These are phyloP conservation scores for Trichoderma oligosporum DNA, from an alignment of 2,329 filamentous ascomycete species.

Conservation along the genomic window DNA sequence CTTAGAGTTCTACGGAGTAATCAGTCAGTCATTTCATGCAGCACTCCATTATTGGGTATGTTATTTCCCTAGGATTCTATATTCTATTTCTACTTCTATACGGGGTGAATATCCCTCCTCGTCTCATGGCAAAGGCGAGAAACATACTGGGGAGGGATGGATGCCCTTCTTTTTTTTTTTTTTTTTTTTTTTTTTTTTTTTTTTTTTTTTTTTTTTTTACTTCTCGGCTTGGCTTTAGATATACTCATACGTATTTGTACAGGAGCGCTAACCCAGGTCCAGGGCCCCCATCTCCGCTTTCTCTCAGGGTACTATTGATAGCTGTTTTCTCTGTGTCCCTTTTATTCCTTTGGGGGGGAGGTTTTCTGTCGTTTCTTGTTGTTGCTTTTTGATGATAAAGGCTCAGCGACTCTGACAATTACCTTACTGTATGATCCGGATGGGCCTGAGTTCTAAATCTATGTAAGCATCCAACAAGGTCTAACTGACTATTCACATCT, in stretches of 20 bases:
- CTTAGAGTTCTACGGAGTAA: conserved; percentile 8
- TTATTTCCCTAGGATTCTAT: conserved; percentile 1
- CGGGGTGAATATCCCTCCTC: too few species aligned
- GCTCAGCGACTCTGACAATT: not conserved
- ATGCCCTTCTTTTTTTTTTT: not conserved
- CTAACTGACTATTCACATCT: too few species aligned
- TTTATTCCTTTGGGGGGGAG: too few species aligned
- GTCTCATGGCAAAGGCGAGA: not conserved
- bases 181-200: not conserved
- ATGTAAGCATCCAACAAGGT: too few species aligned
- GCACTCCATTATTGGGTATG: not conserved
- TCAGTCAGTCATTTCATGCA: conserved; percentile 3
- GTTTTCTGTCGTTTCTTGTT: too few species aligned
- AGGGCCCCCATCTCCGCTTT: conserved; percentile 2
- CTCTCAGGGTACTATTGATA: conserved; percentile 14
- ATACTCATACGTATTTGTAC: too few species aligned
- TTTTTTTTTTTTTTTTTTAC: not conserved
- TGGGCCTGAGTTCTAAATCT: too few species aligned
- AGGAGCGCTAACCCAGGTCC: not conserved
- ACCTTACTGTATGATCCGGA: too few species aligned
- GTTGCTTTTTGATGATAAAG: not conserved
- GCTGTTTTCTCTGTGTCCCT: conserved; percentile 4
- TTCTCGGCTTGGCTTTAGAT: too few species aligned
- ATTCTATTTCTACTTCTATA: too few species aligned
- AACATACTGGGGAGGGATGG: too few species aligned